Conservation (phyloP, 352 stramenopile species). For the Pythium pyrilobum region DNA sequence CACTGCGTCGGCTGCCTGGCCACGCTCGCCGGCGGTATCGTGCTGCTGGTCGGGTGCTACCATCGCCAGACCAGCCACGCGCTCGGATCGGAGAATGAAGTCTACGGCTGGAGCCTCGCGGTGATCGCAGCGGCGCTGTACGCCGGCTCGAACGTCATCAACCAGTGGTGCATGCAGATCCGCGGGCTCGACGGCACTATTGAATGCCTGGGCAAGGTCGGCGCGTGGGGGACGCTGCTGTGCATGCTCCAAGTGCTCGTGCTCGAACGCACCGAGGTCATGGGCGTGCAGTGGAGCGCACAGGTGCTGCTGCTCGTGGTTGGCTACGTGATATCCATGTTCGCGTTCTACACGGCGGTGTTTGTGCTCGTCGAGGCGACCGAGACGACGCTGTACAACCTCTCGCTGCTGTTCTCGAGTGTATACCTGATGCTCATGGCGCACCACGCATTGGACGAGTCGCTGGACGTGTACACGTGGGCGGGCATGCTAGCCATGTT, state of each 20-base stretch:
- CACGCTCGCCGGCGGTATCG: slow-evolving; percentile 14
- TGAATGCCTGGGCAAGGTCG: slow-evolving; percentile 31
- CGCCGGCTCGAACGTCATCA: slow-evolving; percentile 31
- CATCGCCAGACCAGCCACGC: slow-evolving; percentile 8
- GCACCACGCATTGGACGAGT: slow-evolving; percentile 25
- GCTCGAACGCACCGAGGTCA: slow-evolving; percentile 21
- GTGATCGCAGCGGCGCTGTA: slow-evolving; percentile 31
- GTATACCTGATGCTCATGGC: slow-evolving; percentile 32
- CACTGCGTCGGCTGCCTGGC: slow-evolving; percentile 26
- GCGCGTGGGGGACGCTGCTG: slow-evolving; percentile 22
- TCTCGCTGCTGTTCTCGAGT: slow-evolving; percentile 31
- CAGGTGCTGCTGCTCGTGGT: slow-evolving; percentile 23
- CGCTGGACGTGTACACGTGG: slow-evolving; percentile 8
- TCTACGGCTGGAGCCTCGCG: slow-evolving; percentile 29
- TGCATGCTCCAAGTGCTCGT: slow-evolving; percentile 25
- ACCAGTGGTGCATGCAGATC: slow-evolving; percentile 30
- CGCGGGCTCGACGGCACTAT: slow-evolving; percentile 18
- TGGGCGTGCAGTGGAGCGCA: slow-evolving; percentile 22
- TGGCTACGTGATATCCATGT: slow-evolving; percentile 29
- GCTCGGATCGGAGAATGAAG: slow-evolving; percentile 16
- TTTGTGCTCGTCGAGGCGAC: slow-evolving; percentile 25
- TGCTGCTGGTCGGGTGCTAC: slow-evolving; percentile 25
- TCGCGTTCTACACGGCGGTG: slow-evolving; percentile 37
- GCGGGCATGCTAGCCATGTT: slow-evolving; percentile 25
- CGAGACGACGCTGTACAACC: slow-evolving; percentile 30